A percentile compares a stretch with the other conserved stretches of the same genome.
phyloP scores from a whole-genome alignment of 805 yeast genomes.

The Cyberlindnera suaveolens region DNA sequence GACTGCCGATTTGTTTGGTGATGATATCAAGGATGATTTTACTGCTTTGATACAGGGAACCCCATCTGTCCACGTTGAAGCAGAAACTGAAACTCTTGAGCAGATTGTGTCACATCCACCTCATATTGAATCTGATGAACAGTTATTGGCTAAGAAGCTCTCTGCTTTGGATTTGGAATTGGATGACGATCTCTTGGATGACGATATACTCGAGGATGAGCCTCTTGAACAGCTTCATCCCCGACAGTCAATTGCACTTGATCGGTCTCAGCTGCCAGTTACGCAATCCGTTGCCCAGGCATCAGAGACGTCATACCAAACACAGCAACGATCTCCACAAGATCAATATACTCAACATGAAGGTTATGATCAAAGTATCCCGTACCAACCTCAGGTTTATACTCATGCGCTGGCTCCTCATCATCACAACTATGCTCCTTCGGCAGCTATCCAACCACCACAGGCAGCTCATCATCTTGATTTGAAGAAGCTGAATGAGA shows the following conservation, averaged over 20 bases:
- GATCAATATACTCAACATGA: neutral
- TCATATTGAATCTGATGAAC: neutral
- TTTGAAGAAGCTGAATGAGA: conserved; percentile 31
- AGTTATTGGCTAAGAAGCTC: conserved; percentile 27
- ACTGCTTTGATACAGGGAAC: neutral
- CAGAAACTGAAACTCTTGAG: no score
- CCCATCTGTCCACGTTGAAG: no score
- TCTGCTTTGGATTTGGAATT: conserved; percentile 32
- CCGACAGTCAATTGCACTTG: conserved; percentile 13
- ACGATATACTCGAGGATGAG: conserved; percentile 37
- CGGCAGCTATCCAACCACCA: conserved; percentile 3
- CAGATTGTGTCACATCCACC: neutral
- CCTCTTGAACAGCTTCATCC: conserved; percentile 2
- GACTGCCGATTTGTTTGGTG: conserved; percentile 2
- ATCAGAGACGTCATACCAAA: no score
- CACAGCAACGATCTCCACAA: neutral
- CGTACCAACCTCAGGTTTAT: conserved; percentile 1
- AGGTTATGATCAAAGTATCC: neutral
- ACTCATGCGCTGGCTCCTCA: neutral
- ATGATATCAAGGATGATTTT: neutral
- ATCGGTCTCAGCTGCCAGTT: no score
- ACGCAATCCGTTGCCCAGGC: no score
- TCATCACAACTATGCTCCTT: conserved; percentile 1
- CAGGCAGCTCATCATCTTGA: conserved; percentile 16
- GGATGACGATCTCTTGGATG: conserved; percentile 40